Evolutionary conservation across 176 grass and related monocot genomes (phyloP).

Genomic region (Stipa capillata): DNA sequence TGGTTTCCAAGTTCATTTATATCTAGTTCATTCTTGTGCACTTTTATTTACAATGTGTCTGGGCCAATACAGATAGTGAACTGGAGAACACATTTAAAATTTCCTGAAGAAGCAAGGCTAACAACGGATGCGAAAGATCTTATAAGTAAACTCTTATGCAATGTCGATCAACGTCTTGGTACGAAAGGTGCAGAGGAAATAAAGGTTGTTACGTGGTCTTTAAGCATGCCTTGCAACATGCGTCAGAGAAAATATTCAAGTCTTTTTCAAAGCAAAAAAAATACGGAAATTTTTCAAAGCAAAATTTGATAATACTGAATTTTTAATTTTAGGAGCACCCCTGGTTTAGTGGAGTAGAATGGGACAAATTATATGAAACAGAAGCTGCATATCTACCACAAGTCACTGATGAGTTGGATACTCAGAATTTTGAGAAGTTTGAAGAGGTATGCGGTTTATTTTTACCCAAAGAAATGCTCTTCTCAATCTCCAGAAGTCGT

Average conservation of each 20-base stretch:
- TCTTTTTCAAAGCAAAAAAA: background rate
- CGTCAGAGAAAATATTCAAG: background rate
- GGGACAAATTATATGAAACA: constrained; percentile 72
- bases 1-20: background rate
- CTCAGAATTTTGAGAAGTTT: constrained; percentile 97
- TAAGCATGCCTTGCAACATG: background rate
- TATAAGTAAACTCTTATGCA: constrained; percentile 90
- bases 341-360: constrained; percentile 72
- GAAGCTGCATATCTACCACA: constrained; percentile 91
- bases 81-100: constrained; percentile 98
- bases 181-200: constrained; percentile 86
- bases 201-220: constrained; percentile 54
- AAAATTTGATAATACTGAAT: constrained; percentile 20
- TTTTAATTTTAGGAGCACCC: constrained; percentile 53
- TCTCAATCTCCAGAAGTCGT: background rate
- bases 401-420: constrained; percentile 93
- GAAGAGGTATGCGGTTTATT: constrained; percentile 55
- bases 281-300: background rate
- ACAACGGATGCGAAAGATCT: constrained; percentile 69
- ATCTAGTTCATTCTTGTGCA: background rate
- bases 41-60: background rate
- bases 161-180: constrained; percentile 80
- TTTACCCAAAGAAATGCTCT: constrained; percentile 1
- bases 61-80: constrained; percentile 69
- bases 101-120: constrained; percentile 88